Base-by-base conservation (phyloP, 2,329 filamentous ascomycete species). In the Metarhizium anisopliae region DNA sequence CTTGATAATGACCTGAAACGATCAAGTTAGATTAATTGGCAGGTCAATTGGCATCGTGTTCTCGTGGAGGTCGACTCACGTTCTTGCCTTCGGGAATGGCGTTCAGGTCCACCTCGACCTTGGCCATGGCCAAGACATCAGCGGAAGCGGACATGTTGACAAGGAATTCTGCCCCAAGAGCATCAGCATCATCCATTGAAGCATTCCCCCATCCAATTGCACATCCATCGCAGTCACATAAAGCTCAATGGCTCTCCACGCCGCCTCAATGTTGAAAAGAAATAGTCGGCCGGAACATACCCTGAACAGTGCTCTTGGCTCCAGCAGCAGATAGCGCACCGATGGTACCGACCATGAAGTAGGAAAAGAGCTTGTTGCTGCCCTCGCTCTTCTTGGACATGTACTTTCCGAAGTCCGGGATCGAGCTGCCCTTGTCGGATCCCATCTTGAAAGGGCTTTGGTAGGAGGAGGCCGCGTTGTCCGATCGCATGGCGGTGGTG, bases 111-210 rank as follows among this genome's bases (percentile, higher is more conserved):
- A 99, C 88, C 81, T 99, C 94, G 66, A 99, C 94, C 87, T 99
- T 99, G 75, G 94, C 94, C 86, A 96, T 95, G 72, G 95, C 94
- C 77, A 99, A 78, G 70, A 99, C 91, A 70, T 99, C 94, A 76
- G 94, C 94, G 60, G 94, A 99, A 61, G 94, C 94, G 68, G 93
- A 95, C 95, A 99, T 97, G 85, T 96, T 99, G 80, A 96, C 90
- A 62, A 99, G 83, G 84, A 99, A 99, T 79, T 99, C 94, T 99
- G 76, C 56, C 58, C 52, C 52, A 57, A 59, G 50, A 59, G 64
- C 54, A 61, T 65, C 63, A 70, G 70, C 58, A 60, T 59, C 60
- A 59, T 60, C 62, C 64, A 67, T 63, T 63, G 60, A 20, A 53
- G 13, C 43, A 49, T 32, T n/a, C 4, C 42, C 14, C 14, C 8